Base-by-base conservation (phyloP, 495 filamentous ascomycete genomes). In the Symbiotaphrina buchneri region DNA sequence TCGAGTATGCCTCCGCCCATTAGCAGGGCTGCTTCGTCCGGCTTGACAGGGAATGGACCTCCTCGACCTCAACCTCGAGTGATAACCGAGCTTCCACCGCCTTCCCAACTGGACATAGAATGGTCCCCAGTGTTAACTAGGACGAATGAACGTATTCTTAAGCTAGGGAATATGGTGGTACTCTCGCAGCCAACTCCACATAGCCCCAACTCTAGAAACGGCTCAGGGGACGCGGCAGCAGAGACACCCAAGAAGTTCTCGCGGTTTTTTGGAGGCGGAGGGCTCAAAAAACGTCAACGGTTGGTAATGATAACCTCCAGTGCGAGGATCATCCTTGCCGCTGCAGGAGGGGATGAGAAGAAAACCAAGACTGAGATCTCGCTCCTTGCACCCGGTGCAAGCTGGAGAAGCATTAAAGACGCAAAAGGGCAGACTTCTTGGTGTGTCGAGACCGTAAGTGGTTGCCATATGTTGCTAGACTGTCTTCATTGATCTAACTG, bases 81-180 rank as follows among this genome's bases (percentile, higher is more conserved):
- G 24, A 87, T 95, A 34, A 95, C 90, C 1, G 90, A 99, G 47
- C 59, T 99, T 17, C 83, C 90, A 1, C 84, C 90, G 19, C 90
- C 90, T 6, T 91, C 76, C 34, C 90, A 99, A 47, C 59, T 99
- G 10, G 90, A 99, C 49, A 92, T 99, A 35, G 90, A 95, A 52
- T 99, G 90, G 90, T 94, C 85, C 1, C 90, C 90, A 6, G 90
- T 99, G 2, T 53, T 99, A 32, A 92, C 78, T 19, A 73, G 68
- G 34, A 68, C 64, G 34, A 93, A 94, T 43, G 90, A 99, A 54
- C 63, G 90, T 29, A 99, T 99, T 33, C 47, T 99, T 36, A 93
- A 91, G 46, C 59, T 99, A 16, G 90, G 90, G 3, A 91, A 95
- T 41, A 52, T 91, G 31, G 62, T 80, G 42, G 82, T 95, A 6